Base-by-base conservation (phyloP, 805 yeast genomes). In the Lipomyces oligophaga region DNA sequence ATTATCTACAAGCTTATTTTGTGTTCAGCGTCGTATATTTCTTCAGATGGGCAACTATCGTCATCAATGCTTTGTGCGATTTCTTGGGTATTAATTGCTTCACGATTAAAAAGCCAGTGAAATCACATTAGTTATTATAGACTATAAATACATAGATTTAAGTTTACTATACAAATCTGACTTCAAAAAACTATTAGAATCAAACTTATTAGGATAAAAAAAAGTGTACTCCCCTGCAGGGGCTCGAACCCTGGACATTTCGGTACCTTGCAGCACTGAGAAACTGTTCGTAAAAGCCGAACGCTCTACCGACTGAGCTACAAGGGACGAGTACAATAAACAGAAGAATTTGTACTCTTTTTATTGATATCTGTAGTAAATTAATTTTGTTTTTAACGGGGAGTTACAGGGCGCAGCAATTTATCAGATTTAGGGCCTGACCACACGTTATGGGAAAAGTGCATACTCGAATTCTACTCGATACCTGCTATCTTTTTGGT, bases 81-180 rank as follows among this genome's bases (percentile, higher is more conserved):
- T 88, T 78, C 61, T 72, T 90, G 58, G 96, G 87, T 62, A 88
- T 90, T 56, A 83, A 80, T 67, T 93, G 95, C 5, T 76, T 89
- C 58, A 75, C 83, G 16, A 52, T 51, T 34, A 49, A 49, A 33
- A 26, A 26, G 13, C 13, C 30, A 26, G 30, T 26, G 13, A 8
- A 26, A 26, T 26, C 8, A 10, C 30, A 26, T 13, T 26, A 10
- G 30, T 13, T 26, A 26, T 26, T 26, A 13, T 26, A 26, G 13
- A 26, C 30, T 26, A 13, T 8, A 26, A 26, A 26, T 26, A 8
- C 30, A 26, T n/a, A n/a, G n/a, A n/a, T n/a, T n/a, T n/a, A n/a
- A n/a, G n/a, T n/a, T n/a, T n/a, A n/a, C n/a, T n/a, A n/a, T n/a
- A n/a, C n/a, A n/a, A n/a, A 26, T 18, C 2, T 16, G n/a, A 30